Percentiles rank a stretch among this genome's conserved stretches.
These are phyloP conservation scores for Rutidosis leptorrhynchoides DNA, from an alignment of 129 eudicot species.

Conservation along the genomic window DNA sequence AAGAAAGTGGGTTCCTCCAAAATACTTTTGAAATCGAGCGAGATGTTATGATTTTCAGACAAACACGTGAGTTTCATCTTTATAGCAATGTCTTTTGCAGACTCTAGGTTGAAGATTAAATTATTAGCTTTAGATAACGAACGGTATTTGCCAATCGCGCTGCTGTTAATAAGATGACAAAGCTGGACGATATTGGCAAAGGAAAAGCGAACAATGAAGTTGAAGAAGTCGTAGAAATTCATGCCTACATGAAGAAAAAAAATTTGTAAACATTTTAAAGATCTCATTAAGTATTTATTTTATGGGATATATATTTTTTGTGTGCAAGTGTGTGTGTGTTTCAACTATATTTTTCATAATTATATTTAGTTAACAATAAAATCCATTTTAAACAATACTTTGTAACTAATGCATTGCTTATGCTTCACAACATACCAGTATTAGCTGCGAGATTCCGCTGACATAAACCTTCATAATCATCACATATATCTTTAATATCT, in stretches of 20 bases:
- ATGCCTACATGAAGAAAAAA: conserved; percentile 51
- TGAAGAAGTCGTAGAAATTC: conserved; percentile 81
- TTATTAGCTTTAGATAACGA: conserved; percentile 42
- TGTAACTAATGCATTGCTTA: not conserved
- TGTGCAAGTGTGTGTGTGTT: not conserved
- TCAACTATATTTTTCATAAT: no score
- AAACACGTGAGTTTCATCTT: conserved; percentile 50
- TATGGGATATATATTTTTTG: not conserved
- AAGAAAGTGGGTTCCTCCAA: conserved; percentile 48
- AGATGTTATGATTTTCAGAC: conserved; percentile 34
- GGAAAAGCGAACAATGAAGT: conserved; percentile 56
- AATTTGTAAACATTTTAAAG: not conserved
- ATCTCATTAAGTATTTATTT: not conserved
- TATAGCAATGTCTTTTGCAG: conserved; percentile 38
- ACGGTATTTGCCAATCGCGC: not conserved
- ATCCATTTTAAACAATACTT: not conserved
- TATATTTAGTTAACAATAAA: no score
- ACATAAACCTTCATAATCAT: conserved; percentile 91
- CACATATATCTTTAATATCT: conserved; percentile 85
- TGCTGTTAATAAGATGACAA: conserved; percentile 27
- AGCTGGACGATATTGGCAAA: conserved; percentile 75
- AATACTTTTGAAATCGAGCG: conserved; percentile 32
- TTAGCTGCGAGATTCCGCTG: conserved; percentile 94
- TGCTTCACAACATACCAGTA: conserved; percentile 48
- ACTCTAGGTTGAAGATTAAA: conserved; percentile 51